Evolutionary conservation across 2,329 filamentous ascomycete genomes (phyloP), one percentile per base, ranked within the genome.

Genomic region (Pseudogymnoascus sp.): DNA sequence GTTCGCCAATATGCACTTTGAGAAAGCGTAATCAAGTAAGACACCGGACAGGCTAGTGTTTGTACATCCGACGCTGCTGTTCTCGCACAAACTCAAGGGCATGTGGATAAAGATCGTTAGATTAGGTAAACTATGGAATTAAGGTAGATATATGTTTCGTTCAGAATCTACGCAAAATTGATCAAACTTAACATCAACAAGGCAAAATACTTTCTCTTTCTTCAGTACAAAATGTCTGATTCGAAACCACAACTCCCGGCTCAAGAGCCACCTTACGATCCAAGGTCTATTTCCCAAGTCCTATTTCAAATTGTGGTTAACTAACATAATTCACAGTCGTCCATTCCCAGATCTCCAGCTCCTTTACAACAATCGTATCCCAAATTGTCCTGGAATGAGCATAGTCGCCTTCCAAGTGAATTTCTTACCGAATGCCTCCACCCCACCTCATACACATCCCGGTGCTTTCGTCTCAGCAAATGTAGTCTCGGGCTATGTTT

Each of bases 391-490:
- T 0, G 75, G 73, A 13, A 78, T 75, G 62, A 74, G 69, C 13
- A 72, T 76, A 15, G 67, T 79, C 54, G 72, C 71, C 1, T n/a
- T 76, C n/a, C 70, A 71, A 8, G 67, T 79, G 8, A 65, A 64
- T 17, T 74, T 73, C 47, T 71, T 73, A 0, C 77, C 76, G 0
- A 70, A 73, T 41, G 73, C 64, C 33, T 70, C 73, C 5, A 77
- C 76, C 0, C 78, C 78, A 1, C 76, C 79, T 0, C 78, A 81
- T 64, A 73, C 73, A 0, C 79, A 81, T 61, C 75, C 73, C 1
- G 76, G 75, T 2, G 76, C 76, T 3, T 72, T 75, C 0, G 76
- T 78, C 8, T 66, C 74, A 1, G 78, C 71, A 1, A 69, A 74
- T 21, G 69, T 80, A 2, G 63, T 76, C 35, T 68, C 69, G 15